A percentile compares a stretch with the other conserved stretches of the same genome.
Evolutionary conservation across 768 basidiomycete genomes (phyloP).

Genomic region (Tulasnella sp.): DNA sequence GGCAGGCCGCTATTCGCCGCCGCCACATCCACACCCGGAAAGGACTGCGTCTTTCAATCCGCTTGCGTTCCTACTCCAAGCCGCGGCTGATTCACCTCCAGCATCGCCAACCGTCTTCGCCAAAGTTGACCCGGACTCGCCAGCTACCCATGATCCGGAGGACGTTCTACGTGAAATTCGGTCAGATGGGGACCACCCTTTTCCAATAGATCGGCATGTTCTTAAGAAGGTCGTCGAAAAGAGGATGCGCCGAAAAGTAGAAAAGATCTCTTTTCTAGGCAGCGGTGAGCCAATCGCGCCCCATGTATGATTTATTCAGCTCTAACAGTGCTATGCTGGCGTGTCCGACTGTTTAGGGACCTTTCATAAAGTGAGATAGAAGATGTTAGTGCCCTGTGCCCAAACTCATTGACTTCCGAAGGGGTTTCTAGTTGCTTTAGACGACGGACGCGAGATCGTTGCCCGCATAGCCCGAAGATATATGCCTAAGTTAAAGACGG

Average conservation of each 20-base stretch:
- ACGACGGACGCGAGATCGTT: constrained; percentile 58
- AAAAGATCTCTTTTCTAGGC: constrained; percentile 66
- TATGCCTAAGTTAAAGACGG: constrained; percentile 81
- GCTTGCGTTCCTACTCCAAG: constrained; percentile 14
- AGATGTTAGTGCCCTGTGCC: constrained; percentile 10
- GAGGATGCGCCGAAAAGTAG: constrained; percentile 62
- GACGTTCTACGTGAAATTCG: constrained; percentile 30
- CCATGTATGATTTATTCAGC: neutral
- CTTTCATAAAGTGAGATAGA: constrained; percentile 67
- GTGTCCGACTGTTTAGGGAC: constrained; percentile 51
- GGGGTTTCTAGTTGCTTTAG: constrained; percentile 74
- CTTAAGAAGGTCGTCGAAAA: constrained; percentile 75
- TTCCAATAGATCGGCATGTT: constrained; percentile 69
- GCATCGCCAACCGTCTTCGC: constrained; percentile 23
- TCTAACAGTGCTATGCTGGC: neutral
- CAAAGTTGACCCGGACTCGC: constrained; percentile 12
- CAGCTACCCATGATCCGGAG: constrained; percentile 30
- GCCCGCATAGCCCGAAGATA: constrained; percentile 79
- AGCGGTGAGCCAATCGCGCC: constrained; percentile 51
- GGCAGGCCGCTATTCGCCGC: constrained; percentile 26
- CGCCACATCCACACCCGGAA: constrained; percentile 27
- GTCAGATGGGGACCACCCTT: constrained; percentile 59
- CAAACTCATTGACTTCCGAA: constrained; percentile 36
- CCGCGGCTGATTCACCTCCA: constrained; percentile 26
- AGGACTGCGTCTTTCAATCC: constrained; percentile 23